phyloP scores from a whole-genome alignment of 2,329 filamentous ascomycete genomes.

The Colletotrichum coccodes region DNA sequence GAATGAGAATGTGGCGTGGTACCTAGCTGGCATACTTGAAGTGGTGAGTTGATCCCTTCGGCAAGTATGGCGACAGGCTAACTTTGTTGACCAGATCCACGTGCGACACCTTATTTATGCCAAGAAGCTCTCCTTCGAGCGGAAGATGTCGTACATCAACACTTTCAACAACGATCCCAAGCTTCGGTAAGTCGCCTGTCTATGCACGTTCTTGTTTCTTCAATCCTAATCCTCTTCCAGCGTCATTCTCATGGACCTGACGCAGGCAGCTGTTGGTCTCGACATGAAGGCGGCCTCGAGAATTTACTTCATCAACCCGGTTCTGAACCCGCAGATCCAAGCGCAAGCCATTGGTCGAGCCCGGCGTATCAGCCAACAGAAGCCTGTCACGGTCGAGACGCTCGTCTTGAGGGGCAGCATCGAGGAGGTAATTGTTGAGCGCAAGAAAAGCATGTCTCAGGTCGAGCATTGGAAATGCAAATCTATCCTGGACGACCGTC shows the following conservation, averaged over 20 bases:
- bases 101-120: conserved; percentile 75
- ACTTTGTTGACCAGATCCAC: conserved; percentile 53
- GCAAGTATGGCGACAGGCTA: not conserved
- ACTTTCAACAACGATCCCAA: conserved; percentile 77
- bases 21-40: conserved; percentile 85
- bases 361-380: conserved; percentile 85
- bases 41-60: conserved; percentile 55
- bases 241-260: conserved; percentile 91
- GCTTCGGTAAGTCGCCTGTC: conserved; percentile 57
- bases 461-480: conserved; percentile 67
- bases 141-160: conserved; percentile 79
- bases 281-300: conserved; percentile 86
- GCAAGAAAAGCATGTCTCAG: conserved; percentile 79
- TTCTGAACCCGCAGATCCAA: conserved; percentile 85
- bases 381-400: conserved; percentile 85
- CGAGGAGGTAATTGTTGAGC: conserved; percentile 84
- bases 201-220: not conserved
- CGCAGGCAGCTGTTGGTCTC: conserved; percentile 86
- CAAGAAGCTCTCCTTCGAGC: conserved; percentile 66
- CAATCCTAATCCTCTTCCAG: conserved; percentile 44
- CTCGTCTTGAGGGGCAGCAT: conserved; percentile 82
- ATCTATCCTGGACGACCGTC: conserved; percentile 65
- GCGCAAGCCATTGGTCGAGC: conserved; percentile 93
- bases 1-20: conserved; percentile 86
- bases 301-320: conserved; percentile 90